phyloP scores from a whole-genome alignment of 2,329 filamentous ascomycete species.

The Coniochaeta sp. region DNA sequence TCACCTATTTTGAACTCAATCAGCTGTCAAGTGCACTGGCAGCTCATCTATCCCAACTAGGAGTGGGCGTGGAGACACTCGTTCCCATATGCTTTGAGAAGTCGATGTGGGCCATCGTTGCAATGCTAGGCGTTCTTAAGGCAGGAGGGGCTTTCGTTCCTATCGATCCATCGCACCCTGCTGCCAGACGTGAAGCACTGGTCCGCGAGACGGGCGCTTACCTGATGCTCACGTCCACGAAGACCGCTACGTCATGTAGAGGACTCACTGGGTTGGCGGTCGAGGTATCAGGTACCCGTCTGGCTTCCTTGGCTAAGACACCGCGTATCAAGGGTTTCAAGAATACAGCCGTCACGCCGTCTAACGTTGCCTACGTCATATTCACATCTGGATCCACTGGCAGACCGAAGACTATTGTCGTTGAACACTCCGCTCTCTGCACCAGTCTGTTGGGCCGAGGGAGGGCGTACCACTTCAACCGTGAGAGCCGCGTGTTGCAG shows the following conservation, averaged over 20 bases:
- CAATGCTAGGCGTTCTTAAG: too few relatives aligned
- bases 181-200: not conserved
- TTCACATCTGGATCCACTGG: slow-evolving; percentile 2
- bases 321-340: too few relatives aligned
- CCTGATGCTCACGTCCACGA: slow-evolving; percentile 1
- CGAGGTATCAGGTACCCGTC: slow-evolving; percentile 8
- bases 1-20: slow-evolving; percentile 3
- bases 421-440: too few relatives aligned
- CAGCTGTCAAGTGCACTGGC: not conserved
- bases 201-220: not conserved
- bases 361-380: slow-evolving; percentile 4
- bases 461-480: not conserved
- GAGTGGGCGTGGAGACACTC: not conserved
- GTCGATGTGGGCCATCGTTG: slow-evolving; percentile 33
- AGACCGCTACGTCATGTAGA: slow-evolving; percentile 8
- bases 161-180: slow-evolving; percentile 2
- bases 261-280: slow-evolving; percentile 3
- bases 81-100: slow-evolving; percentile 38
- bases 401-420: too few relatives aligned
- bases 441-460: not conserved
- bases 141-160: slow-evolving; percentile 2
- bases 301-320: slow-evolving; percentile 2
- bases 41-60: not conserved
- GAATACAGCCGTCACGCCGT: not conserved
- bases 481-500: not conserved